phyloP scores from a whole-genome alignment of 345 rosid species.

The sweet orange (Citrus sinensis) region DVS_A1.0 CM039165.1:11505001-11505500 shows the following conservation, averaged over 20 bases:
- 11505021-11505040: neutral
- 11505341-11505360: neutral
- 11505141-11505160: neutral
- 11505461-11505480: too few relatives aligned
- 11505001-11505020: too few relatives aligned
- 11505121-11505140: neutral
- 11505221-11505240: neutral
- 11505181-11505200: neutral
- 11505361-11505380: too few relatives aligned
- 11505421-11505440: too few relatives aligned
- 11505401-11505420: too few relatives aligned
- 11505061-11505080: too few relatives aligned
- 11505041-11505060: neutral
- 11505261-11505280: too few relatives aligned
- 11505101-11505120: neutral
- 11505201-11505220: neutral
- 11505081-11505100: neutral
- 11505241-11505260: too few relatives aligned
- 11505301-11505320: constrained; percentile 25
- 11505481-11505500: too few relatives aligned
- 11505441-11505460: too few relatives aligned
- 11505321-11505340: constrained; percentile 24
- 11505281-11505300: constrained; percentile 11
- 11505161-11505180: neutral
- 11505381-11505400: too few relatives aligned